Percentiles rank a stretch among this genome's conserved stretches.
Evolutionary conservation across 2,329 filamentous ascomycete genomes (phyloP).

Genomic region (Aspergillus tamarii): DNA sequence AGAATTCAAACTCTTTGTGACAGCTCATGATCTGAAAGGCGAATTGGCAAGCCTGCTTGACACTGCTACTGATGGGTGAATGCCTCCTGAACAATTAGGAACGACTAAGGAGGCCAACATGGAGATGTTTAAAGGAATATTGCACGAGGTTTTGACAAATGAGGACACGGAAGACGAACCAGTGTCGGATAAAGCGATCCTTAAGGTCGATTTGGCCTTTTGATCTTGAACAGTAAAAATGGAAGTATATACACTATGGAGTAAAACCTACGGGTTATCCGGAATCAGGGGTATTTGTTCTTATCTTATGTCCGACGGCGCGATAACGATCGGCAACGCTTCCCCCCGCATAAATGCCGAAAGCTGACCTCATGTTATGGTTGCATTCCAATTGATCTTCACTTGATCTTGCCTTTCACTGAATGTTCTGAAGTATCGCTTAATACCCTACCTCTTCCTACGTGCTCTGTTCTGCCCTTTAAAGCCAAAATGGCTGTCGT

Average conservation of each 20-base stretch:
- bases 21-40: no score
- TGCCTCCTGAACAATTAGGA: no score
- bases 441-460: not conserved
- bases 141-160: no score
- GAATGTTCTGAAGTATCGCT: not conserved
- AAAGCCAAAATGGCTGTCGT: not conserved
- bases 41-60: no score
- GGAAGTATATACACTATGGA: no score
- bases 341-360: not conserved
- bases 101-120: no score
- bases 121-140: no score
- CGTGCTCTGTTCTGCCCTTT: not conserved
- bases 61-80: no score
- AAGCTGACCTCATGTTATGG: not conserved
- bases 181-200: no score
- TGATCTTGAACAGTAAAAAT: no score
- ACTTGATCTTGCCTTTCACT: not conserved
- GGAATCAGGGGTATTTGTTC: not conserved
- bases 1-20: conserved; percentile 33
- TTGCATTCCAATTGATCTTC: not conserved
- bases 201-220: no score
- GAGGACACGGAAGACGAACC: no score
- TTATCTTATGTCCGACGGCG: not conserved
- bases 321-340: not conserved
- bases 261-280: not conserved